phyloP scores from a whole-genome alignment of 768 basidiomycete genomes.

The Cyathus striatus region DNA sequence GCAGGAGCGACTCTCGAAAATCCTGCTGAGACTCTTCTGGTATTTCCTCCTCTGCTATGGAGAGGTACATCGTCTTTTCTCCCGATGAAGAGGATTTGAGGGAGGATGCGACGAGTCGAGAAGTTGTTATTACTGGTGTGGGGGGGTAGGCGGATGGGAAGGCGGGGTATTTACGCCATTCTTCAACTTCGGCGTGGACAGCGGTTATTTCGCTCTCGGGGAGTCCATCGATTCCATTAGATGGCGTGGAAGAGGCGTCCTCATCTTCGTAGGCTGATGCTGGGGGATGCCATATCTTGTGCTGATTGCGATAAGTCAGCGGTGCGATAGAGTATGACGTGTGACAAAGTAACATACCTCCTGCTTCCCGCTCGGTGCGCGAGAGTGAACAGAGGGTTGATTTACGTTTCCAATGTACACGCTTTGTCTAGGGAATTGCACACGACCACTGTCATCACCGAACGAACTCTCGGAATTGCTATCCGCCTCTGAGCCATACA shows the following conservation, averaged over 20 bases:
- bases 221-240: background rate
- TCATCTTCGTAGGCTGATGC: constrained; percentile 34
- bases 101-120: constrained; percentile 19
- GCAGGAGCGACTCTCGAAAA: constrained; percentile 72
- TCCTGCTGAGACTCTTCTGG: constrained; percentile 41
- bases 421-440: constrained; percentile 8
- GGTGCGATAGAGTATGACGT: too few relatives aligned
- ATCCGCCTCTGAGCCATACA: constrained; percentile 14
- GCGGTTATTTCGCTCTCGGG: constrained; percentile 4
- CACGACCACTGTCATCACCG: background rate
- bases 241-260: constrained; percentile 8
- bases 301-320: constrained; percentile 3
- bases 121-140: constrained; percentile 46
- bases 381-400: too few relatives aligned
- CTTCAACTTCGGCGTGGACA: constrained; percentile 36
- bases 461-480: background rate
- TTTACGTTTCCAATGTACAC: background rate
- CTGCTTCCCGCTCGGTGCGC: too few relatives aligned
- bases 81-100: constrained; percentile 7
- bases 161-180: constrained; percentile 71
- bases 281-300: constrained; percentile 63
- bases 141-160: constrained; percentile 77
- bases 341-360: too few relatives aligned
- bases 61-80: constrained; percentile 18
- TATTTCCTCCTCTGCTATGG: constrained; percentile 40